Evolutionary conservation across 805 yeast species (phyloP).

Genomic region (Phaffomyces thermotolerans): DNA sequence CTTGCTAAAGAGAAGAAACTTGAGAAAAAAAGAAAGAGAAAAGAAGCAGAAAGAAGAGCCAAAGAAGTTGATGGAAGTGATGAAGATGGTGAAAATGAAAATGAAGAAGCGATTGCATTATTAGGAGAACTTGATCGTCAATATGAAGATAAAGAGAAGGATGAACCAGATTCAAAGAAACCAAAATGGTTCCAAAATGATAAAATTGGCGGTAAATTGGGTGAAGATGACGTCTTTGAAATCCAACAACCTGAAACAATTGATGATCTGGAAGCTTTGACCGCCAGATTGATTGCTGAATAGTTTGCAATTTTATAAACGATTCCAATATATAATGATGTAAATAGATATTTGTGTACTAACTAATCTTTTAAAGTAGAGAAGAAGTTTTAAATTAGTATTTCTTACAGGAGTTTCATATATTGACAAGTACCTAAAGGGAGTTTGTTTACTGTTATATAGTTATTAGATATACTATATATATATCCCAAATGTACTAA

Average conservation of each 20-base stretch:
- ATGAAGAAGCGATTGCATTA: conserved; percentile 26
- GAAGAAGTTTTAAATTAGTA: no score
- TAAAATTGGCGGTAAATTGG: conserved; percentile 24
- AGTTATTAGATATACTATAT: no score
- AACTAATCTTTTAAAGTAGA: no score
- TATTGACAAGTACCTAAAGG: no score
- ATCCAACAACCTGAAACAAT: conserved; percentile 83
- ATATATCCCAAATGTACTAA: no score
- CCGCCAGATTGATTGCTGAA: conserved; percentile 37
- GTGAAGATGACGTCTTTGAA: conserved; percentile 41
- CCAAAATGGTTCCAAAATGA: conserved; percentile 33
- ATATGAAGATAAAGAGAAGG: conserved; percentile 19
- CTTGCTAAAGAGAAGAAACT: conserved; percentile 68
- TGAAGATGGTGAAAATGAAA: conserved; percentile 23
- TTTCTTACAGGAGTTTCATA: no score
- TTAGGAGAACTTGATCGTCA: conserved; percentile 26
- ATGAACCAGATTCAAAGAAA: conserved; percentile 26
- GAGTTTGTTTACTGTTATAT: no score
- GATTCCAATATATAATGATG: no score
- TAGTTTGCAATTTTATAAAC: no score
- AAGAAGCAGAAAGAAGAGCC: conserved; percentile 61
- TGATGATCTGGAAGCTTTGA: conserved; percentile 89
- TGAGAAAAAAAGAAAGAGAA: conserved; percentile 84
- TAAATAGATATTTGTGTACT: no score
- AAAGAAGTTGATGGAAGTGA: conserved; percentile 11